phyloP scores from a whole-genome alignment of 805 yeast genomes.

The Starmerella khaoyaiensis region DNA sequence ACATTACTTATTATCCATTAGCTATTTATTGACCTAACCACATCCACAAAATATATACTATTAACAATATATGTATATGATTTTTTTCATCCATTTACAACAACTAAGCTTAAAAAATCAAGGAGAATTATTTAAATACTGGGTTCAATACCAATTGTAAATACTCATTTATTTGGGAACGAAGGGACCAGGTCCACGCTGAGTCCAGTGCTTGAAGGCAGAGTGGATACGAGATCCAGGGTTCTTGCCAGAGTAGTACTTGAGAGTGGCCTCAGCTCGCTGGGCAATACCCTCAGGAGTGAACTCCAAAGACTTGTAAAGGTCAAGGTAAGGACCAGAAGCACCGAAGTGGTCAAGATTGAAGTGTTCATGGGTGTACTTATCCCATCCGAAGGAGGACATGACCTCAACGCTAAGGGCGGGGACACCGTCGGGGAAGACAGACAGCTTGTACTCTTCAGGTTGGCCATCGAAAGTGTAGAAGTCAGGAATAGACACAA shows the following conservation, averaged over 20 bases:
- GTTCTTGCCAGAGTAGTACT: constrained; percentile 68
- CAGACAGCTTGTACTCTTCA: constrained; percentile 64
- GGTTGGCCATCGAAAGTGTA: constrained; percentile 77
- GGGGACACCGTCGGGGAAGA: constrained; percentile 91
- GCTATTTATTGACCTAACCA: no score
- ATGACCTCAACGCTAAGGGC: constrained; percentile 86
- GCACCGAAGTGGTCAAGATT: constrained; percentile 95
- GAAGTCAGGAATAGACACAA: constrained; percentile 91
- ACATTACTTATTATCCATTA: constrained; percentile 3
- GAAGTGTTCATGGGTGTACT: constrained; percentile 91
- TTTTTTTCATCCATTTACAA: no score
- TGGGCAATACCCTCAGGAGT: constrained; percentile 85
- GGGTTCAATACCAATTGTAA: no score
- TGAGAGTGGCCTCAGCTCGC: constrained; percentile 67
- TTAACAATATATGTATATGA: no score
- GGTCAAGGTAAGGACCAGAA: constrained; percentile 75
- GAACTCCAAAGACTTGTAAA: constrained; percentile 78
- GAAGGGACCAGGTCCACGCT: constrained; percentile 25
- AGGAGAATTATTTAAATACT: no score
- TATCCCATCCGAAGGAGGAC: constrained; percentile 84
- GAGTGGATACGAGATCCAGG: constrained; percentile 54
- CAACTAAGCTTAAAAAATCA: no score
- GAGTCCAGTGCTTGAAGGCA: constrained; percentile 21
- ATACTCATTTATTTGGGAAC: neutral
- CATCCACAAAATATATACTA: no score